These are phyloP conservation scores for Globisporangium viniferum DNA, from an alignment of 352 stramenopile genomes.

Conservation along the genomic window DNA sequence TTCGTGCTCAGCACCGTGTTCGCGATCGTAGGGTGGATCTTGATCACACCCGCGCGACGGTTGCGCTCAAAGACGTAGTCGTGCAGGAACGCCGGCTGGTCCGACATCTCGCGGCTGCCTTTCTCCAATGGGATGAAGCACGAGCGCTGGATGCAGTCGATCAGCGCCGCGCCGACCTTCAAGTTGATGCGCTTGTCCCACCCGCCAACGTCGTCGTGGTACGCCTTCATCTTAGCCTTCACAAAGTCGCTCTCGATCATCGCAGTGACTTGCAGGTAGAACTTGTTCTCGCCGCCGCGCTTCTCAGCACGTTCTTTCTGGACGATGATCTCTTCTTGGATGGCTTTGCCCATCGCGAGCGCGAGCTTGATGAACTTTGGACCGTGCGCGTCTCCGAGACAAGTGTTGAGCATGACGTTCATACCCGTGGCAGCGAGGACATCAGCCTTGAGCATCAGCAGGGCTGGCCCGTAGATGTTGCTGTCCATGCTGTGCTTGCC, in stretches of 20 bases:
- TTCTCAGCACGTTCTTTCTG: background rate
- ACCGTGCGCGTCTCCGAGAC: background rate
- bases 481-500: background rate
- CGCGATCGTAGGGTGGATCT: background rate
- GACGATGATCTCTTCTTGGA: background rate
- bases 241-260: background rate
- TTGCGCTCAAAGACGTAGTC: constrained; percentile 1
- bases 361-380: background rate
- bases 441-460: background rate
- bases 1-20: background rate
- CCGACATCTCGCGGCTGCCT: background rate
- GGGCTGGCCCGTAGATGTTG: background rate
- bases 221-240: background rate
- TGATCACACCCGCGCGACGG: background rate
- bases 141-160: background rate
- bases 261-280: background rate
- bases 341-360: background rate
- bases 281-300: background rate
- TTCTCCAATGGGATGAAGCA: background rate
- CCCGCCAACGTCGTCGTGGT: background rate
- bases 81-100: background rate
- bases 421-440: background rate
- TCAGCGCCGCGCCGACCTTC: background rate
- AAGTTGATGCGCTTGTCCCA: constrained; percentile 1
- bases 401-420: background rate